phyloP scores from a whole-genome alignment of 176 grass and related monocot genomes.

The Ampelocalamus luodianensis region DNA sequence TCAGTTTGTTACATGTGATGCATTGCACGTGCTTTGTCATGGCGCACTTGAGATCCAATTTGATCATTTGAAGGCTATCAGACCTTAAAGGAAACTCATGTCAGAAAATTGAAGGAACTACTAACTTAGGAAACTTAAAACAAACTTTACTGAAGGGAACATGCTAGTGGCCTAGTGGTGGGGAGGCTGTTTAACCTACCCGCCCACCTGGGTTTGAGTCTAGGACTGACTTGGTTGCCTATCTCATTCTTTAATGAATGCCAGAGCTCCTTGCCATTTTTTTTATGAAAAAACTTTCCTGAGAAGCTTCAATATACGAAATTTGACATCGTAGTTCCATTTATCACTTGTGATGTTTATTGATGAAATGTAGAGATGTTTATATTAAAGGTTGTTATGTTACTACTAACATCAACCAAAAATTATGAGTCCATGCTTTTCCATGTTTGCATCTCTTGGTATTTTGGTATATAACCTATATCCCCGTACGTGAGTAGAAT shows the following conservation, averaged over 20 bases:
- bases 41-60: neutral
- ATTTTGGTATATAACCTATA: neutral
- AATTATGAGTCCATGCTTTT: neutral
- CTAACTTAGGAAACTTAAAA: neutral
- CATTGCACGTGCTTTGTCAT: neutral
- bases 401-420: neutral
- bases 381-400: constrained; percentile 9
- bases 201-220: neutral
- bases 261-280: neutral
- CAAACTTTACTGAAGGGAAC: neutral
- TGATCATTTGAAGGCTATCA: neutral
- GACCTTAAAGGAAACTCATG: neutral
- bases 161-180: neutral
- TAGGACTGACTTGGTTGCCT: neutral
- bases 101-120: neutral
- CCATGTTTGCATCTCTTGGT: constrained; percentile 15
- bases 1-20: constrained; percentile 23
- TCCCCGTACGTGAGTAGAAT: neutral
- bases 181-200: neutral
- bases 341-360: neutral
- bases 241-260: neutral
- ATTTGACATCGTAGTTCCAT: neutral
- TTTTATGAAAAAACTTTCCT: neutral
- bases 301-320: neutral
- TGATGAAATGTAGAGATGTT: constrained; percentile 21